Conservation (phyloP, 352 stramenopile genomes). For the Thalassiosira oceanica region DNA sequence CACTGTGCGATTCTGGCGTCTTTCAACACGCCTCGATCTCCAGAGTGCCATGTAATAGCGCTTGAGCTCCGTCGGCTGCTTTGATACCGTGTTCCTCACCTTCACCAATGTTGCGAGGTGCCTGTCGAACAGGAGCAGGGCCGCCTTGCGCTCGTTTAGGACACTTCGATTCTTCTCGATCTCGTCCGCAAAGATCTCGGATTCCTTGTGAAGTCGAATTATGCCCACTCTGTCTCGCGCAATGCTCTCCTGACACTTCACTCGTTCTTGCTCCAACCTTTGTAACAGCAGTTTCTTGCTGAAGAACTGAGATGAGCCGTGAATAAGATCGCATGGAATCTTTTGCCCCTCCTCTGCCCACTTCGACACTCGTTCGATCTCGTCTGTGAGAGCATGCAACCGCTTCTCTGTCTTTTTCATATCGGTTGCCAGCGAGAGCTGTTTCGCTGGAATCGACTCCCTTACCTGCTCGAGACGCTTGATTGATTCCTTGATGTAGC, state of each 20-base stretch:
- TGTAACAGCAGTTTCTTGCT: slow-evolving; percentile 49
- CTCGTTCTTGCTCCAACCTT: slow-evolving; percentile 55
- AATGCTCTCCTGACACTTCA: slow-evolving; percentile 47
- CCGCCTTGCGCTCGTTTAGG: slow-evolving; percentile 31
- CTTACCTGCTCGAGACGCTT: slow-evolving; percentile 12
- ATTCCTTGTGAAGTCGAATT: slow-evolving; percentile 49
- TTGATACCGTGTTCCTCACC: slow-evolving; percentile 22
- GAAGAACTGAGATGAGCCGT: slow-evolving; percentile 65
- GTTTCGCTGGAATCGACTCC: slow-evolving; percentile 24
- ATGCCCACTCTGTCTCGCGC: slow-evolving; percentile 50
- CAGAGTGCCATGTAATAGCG: slow-evolving; percentile 21
- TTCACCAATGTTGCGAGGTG: slow-evolving; percentile 19
- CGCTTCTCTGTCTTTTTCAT: slow-evolving; percentile 38
- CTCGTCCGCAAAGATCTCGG: slow-evolving; percentile 18
- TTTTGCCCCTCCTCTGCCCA: slow-evolving; percentile 38
- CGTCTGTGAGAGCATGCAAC: slow-evolving; percentile 47
- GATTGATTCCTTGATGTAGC: slow-evolving; percentile 24
- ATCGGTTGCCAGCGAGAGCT: slow-evolving; percentile 21
- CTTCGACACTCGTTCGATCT: slow-evolving; percentile 55
- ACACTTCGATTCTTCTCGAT: slow-evolving; percentile 33
- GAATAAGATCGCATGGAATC: slow-evolving; percentile 52
- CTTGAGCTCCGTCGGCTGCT: slow-evolving; percentile 14
- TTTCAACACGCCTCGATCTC: slow-evolving; percentile 5
- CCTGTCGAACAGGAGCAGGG: slow-evolving; percentile 29
- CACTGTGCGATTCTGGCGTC: not conserved